Base-by-base conservation (phyloP, 108 stramenopile genomes). In the Skeletonema costatum region DNA sequence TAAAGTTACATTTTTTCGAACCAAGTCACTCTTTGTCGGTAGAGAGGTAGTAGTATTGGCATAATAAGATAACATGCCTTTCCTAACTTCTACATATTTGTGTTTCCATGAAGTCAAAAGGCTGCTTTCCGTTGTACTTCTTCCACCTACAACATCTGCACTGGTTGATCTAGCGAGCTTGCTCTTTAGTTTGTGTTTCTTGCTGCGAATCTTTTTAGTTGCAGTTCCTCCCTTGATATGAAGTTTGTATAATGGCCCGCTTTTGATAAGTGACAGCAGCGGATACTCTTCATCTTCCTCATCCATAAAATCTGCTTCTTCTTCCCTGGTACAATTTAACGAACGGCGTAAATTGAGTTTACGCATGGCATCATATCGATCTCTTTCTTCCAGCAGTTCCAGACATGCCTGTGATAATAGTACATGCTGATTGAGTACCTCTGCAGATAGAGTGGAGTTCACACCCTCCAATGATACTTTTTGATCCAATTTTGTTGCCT, bases 211-310 rank as follows among this genome's bases (percentile, higher is more conserved):
- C 44, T 46, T 46, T 46, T 46, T 46, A 11, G 44, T 46, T 46
- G 44, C 44, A 46, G 16, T 56, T 25, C 53, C 53, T 29, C 53
- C 53, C 25, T 56, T 56, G 0, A 56, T 0, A 56, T 56, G 53
- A 25, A 56, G 53, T 9, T 56, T 56, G 53, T 56, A 56, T 2
- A 56, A 56, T 56, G 53, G 53, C 1, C 53, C 53, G 10, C 53
- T 9, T 25, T 56, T 56, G 53, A 56, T 56, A 10, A 56, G 53
- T 25, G 53, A 56, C 9, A 56, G 21, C 9, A 56, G 25, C 25
- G 53, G 53, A 56, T 56, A 56, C 25, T 21, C 25, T 9, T 56
- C 53, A 56, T 56, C 53, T 56, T 56, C 53, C 53, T 56, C 44
- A 46, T 46, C 44, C 16, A 16, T 46, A n/a, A 46, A 4, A 5